Evolutionary conservation across 768 basidiomycete genomes (phyloP).

Genomic region (Tephrocybe sp.): DNA sequence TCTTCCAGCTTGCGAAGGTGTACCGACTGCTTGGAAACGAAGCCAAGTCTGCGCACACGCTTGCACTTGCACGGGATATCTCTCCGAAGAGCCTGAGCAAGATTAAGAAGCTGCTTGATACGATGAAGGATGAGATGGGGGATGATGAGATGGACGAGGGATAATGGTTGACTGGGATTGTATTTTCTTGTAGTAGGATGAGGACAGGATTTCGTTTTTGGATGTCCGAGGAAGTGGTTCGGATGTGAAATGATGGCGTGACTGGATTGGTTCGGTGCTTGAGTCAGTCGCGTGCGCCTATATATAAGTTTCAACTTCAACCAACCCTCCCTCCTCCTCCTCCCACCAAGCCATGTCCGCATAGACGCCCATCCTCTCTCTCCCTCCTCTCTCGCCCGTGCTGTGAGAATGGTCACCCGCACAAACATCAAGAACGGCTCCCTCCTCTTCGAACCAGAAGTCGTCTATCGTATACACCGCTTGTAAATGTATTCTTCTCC

Average conservation of each 20-base stretch:
- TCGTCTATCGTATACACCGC: conserved; percentile 83
- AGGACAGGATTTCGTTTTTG: conserved; percentile 6
- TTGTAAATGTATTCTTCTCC: conserved; percentile 21
- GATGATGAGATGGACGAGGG: conserved; percentile 78
- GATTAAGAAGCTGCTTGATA: conserved; percentile 76
- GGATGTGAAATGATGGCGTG: conserved; percentile 16
- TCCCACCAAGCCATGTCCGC: conserved; percentile 43
- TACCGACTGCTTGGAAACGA: conserved; percentile 81
- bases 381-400: conserved; percentile 31
- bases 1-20: conserved; percentile 92
- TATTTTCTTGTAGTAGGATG: conserved; percentile 28
- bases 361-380: conserved; percentile 25
- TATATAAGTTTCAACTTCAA: conserved; percentile 24
- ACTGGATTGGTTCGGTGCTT: conserved; percentile 19
- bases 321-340: conserved; percentile 8
- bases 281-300: conserved; percentile 9
- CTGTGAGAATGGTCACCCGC: conserved; percentile 73
- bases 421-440: conserved; percentile 85
- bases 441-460: conserved; percentile 82
- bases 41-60: conserved; percentile 75
- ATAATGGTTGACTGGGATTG: conserved; percentile 32
- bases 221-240: conserved; percentile 15
- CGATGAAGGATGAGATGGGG: conserved; percentile 55
- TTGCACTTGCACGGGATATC: conserved; percentile 90
- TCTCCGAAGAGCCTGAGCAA: conserved; percentile 87